These are phyloP conservation scores for Gossypium ekmanianum DNA, from an alignment of 345 rosid species.

Conservation along the genomic window DNA sequence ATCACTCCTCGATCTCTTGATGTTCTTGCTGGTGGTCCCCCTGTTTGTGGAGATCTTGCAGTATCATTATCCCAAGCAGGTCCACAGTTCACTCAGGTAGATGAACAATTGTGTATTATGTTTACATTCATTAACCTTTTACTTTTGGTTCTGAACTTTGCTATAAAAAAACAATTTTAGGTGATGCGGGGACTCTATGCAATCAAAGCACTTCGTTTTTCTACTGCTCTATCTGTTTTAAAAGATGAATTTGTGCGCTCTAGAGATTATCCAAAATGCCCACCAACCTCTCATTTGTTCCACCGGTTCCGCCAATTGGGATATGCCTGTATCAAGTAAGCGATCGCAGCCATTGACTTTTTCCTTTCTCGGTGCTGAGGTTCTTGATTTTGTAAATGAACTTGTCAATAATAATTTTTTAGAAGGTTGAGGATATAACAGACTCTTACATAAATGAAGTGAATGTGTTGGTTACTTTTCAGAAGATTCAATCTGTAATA, in stretches of 20 bases:
- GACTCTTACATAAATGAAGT: background rate
- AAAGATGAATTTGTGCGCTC: conserved; percentile 98
- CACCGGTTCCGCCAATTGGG: conserved; percentile 94
- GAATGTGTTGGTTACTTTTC: background rate
- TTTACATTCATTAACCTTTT: background rate
- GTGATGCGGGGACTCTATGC: conserved; percentile 84
- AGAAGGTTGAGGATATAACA: background rate
- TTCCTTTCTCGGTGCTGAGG: background rate
- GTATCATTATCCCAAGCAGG: conserved; percentile 94
- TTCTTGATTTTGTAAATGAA: conserved; percentile 3
- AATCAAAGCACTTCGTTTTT: conserved; percentile 87
- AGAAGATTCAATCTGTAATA: conserved; percentile 5
- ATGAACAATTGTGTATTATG: conserved; percentile 20
- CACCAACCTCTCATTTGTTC: conserved; percentile 88
- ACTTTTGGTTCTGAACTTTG: conserved; percentile 25
- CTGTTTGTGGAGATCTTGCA: conserved; percentile 97
- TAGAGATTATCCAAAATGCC: conserved; percentile 96
- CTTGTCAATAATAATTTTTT: background rate
- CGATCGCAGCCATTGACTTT: background rate
- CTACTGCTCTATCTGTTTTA: conserved; percentile 83
- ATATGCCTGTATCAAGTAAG: conserved; percentile 92
- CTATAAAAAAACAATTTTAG: conserved; percentile 34
- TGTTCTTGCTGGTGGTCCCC: conserved; percentile 85
- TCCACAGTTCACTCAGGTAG: conserved; percentile 97
- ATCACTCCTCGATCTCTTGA: conserved; percentile 94